phyloP scores from a whole-genome alignment of 208 protist genomes.

The Herpetomonas muscarum region DNA sequence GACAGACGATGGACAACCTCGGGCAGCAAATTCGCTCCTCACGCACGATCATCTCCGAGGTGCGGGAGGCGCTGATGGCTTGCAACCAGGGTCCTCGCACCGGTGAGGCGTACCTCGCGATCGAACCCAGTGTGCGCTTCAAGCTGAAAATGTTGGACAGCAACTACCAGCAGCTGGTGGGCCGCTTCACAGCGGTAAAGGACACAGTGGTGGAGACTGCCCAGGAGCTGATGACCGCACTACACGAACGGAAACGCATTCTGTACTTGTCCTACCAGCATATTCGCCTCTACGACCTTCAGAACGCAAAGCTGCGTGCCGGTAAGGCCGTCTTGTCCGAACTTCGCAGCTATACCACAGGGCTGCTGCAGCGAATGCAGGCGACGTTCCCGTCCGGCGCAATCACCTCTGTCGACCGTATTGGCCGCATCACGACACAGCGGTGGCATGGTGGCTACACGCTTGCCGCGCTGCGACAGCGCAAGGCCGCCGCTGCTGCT shows the following conservation, averaged over 20 bases:
- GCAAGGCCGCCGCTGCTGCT: slow-evolving; percentile 22
- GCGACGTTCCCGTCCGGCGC: slow-evolving; percentile 76
- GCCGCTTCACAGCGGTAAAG: slow-evolving; percentile 81
- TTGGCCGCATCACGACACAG: slow-evolving; percentile 80
- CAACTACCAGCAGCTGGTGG: slow-evolving; percentile 87
- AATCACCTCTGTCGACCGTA: slow-evolving; percentile 80
- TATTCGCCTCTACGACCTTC: slow-evolving; percentile 88
- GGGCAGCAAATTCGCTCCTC: slow-evolving; percentile 76
- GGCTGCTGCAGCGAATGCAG: slow-evolving; percentile 57
- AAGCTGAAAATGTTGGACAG: slow-evolving; percentile 87
- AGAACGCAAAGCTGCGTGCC: slow-evolving; percentile 78
- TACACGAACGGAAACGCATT: slow-evolving; percentile 88
- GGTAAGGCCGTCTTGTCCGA: slow-evolving; percentile 68
- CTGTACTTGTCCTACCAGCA: slow-evolving; percentile 91
- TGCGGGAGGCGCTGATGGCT: slow-evolving; percentile 55
- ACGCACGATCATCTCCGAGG: slow-evolving; percentile 69
- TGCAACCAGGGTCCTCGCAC: slow-evolving; percentile 49
- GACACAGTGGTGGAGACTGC: slow-evolving; percentile 82
- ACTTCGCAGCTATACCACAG: slow-evolving; percentile 52
- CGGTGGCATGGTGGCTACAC: slow-evolving; percentile 84
- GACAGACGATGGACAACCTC: slow-evolving; percentile 89
- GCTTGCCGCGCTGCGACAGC: slow-evolving; percentile 58
- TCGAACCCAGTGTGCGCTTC: slow-evolving; percentile 83
- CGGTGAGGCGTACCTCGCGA: slow-evolving; percentile 67
- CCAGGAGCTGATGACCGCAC: slow-evolving; percentile 79